A percentile compares a stretch with the other conserved stretches of the same genome.
phyloP scores from a whole-genome alignment of 768 basidiomycete genomes.

The Lepiota brunneoincarnata region DNA sequence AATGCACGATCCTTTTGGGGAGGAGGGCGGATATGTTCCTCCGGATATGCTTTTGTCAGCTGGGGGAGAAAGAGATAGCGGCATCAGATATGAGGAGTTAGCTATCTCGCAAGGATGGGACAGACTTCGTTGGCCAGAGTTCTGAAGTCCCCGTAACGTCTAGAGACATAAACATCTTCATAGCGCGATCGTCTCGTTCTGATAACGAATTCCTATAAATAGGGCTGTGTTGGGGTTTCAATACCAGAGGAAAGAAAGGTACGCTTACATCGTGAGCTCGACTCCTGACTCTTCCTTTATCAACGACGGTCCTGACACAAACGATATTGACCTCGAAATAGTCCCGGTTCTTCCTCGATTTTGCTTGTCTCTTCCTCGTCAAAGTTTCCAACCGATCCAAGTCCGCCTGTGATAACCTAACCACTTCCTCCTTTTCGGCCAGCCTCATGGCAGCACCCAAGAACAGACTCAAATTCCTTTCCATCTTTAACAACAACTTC shows the following conservation, averaged over 20 bases:
- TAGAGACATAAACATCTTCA: conserved; percentile 82
- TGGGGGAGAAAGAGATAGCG: conserved; percentile 27
- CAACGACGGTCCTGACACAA: conserved; percentile 77
- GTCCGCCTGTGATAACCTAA: conserved; percentile 84
- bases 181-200: conserved; percentile 74
- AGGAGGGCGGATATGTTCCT: conserved; percentile 75
- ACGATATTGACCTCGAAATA: conserved; percentile 91
- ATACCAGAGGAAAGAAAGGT: conserved; percentile 7
- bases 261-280: conserved; percentile 81
- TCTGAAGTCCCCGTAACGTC: conserved; percentile 94
- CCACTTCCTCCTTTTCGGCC: conserved; percentile 82
- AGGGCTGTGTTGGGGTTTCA: conserved; percentile 11
- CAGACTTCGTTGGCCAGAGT: conserved; percentile 81
- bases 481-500: conserved; percentile 72
- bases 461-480: conserved; percentile 83
- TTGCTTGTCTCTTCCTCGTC: conserved; percentile 60
- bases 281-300: conserved; percentile 84
- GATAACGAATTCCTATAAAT: conserved; percentile 86
- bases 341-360: conserved; percentile 42
- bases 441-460: conserved; percentile 81
- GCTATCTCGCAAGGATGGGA: neutral
- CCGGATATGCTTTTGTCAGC: conserved; percentile 86
- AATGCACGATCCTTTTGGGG: conserved; percentile 87
- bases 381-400: conserved; percentile 73
- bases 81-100: neutral